Base-by-base conservation (phyloP, 2,329 filamentous ascomycete genomes). In the Ceratocystis colombiana region DNA sequence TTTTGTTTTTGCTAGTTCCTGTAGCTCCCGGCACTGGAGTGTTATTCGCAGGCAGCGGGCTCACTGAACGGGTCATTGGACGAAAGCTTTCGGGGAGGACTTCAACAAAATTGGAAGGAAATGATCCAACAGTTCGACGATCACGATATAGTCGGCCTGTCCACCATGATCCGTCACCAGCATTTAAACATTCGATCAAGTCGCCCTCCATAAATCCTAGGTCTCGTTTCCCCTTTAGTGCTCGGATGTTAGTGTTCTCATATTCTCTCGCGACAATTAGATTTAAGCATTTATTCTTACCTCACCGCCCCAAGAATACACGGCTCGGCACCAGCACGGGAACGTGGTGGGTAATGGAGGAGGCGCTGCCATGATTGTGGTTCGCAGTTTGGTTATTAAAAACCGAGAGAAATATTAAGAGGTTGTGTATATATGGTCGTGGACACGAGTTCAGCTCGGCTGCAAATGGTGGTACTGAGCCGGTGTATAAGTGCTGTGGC, bases 121-220 rank as follows among this genome's bases (percentile, higher is more conserved):
- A 99, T 22, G 94, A 80, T 65, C 94, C 94, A 72, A 96, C 87
- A 72, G 93, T 91, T 73, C 92, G 86, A 75, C 89, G 88, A 77
- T 99, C 94, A 71, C 94, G 85, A 73, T 87, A 89, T 73, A 99
- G 78, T 69, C 93, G 85, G 61, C 94, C 94, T 77, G 92, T 96
- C 94, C 94, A 99, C 94, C 94, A 99, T 61, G 90, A 92, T 64
- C 94, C 94, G 77, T 99, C 94, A 69, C 94, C 94, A 22, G 94
- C 94, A 75, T 99, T 99, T 64, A 99, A 81, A 73, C 93, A 96
- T 83, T 99, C 94, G 75, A 99, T 99, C 70, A 99, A 77, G 76
- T 99, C 94, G 70, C 94, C 94, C 76, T 99, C 94, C 71, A 99
- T 88, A 76, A 99, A 99, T 17, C 94, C 94, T 67, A 99, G 82